Base-by-base conservation (phyloP, 129 eudicot genomes). In the Chrysanthemum seticuspe region DNA sequence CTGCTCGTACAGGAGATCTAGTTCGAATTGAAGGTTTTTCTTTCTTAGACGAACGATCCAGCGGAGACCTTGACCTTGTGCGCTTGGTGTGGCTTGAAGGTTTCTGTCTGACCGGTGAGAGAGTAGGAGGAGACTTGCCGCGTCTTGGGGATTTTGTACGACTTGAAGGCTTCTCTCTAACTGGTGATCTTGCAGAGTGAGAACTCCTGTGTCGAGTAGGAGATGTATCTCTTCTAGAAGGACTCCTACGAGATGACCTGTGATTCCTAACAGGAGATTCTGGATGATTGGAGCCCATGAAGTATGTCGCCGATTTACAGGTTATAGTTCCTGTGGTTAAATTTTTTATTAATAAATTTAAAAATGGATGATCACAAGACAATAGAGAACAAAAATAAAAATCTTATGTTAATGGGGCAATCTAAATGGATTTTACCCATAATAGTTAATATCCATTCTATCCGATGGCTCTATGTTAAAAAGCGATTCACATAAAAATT, bases 181-280 rank as follows among this genome's bases (percentile, higher is more conserved):
- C 64, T 53, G 92, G 84, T 19, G 88, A 76, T 29, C 77, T 87
- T 63, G 78, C 66, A 6, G 66, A 74, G 76, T 83, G 77, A 29
- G 98, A 92, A 70, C 80, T 87, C 79, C 80, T 83, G 73, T 71
- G 85, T 5, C 80, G 87, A 65, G 82, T 73, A 68, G 98, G 97
- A 48, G 97, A 94, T 70, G 85, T 74, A 13, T 87, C 98, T 80
- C 96, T 83, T 36, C 86, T 68, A 5, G 85, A 54, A 49, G 96
- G 87, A 68, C 89, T 94, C 75, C 86, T 83, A 73, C 75, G 89
- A 72, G 88, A 80, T 70, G 98, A 85, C 21, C 85, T 79, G 29
- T 75, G 87, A 59, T 72, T 79, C 80, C 84, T 83, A 48, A 75
- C 81, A 0, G 94, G 91, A 56, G 97, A 92, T 65, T 73, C 87